Evolutionary conservation across 1,139 yeast species (phyloP).

Genomic region (Ogataea hybrid): DNA sequence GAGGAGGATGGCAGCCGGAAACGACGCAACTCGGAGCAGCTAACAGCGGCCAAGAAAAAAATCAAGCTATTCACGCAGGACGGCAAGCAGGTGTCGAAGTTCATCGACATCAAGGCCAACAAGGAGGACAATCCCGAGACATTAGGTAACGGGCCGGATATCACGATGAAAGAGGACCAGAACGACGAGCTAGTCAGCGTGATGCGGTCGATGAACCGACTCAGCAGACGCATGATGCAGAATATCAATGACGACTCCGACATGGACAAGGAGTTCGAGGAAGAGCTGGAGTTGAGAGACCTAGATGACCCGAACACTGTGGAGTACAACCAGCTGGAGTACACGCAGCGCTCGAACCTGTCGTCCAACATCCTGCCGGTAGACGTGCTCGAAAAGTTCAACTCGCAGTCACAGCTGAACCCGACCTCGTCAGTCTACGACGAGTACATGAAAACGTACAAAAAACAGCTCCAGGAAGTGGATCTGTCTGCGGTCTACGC

Average conservation of each 20-base stretch:
- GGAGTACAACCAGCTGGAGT: slow-evolving; percentile 57
- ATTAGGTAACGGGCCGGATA: slow-evolving; percentile 80
- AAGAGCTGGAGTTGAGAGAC: slow-evolving; percentile 61
- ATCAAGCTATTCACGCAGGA: slow-evolving; percentile 30
- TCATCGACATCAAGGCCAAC: slow-evolving; percentile 77
- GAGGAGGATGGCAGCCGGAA: slow-evolving; percentile 19
- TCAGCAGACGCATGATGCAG: slow-evolving; percentile 78
- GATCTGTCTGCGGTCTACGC: slow-evolving; percentile 43
- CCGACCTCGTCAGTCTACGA: slow-evolving; percentile 27
- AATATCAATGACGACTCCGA: slow-evolving; percentile 34
- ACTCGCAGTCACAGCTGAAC: slow-evolving; percentile 27
- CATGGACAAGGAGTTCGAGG: slow-evolving; percentile 34
- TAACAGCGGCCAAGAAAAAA: slow-evolving; percentile 24
- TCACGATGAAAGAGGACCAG: slow-evolving; percentile 74
- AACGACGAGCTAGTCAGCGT: slow-evolving; percentile 70
- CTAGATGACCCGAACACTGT: slow-evolving; percentile 49
- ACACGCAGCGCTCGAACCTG: slow-evolving; percentile 37
- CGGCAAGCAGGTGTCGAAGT: slow-evolving; percentile 48
- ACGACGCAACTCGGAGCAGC: slow-evolving; percentile 18
- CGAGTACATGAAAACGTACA: slow-evolving; percentile 30
- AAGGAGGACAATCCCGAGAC: slow-evolving; percentile 75
- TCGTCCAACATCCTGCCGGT: slow-evolving; percentile 29
- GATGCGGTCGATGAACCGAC: slow-evolving; percentile 82
- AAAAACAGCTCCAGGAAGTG: slow-evolving; percentile 33
- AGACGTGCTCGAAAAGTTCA: slow-evolving; percentile 19